Evolutionary conservation across 345 rosid species (phyloP), one percentile per base, ranked within the genome.

Genomic region (Arabis alpina): DNA sequence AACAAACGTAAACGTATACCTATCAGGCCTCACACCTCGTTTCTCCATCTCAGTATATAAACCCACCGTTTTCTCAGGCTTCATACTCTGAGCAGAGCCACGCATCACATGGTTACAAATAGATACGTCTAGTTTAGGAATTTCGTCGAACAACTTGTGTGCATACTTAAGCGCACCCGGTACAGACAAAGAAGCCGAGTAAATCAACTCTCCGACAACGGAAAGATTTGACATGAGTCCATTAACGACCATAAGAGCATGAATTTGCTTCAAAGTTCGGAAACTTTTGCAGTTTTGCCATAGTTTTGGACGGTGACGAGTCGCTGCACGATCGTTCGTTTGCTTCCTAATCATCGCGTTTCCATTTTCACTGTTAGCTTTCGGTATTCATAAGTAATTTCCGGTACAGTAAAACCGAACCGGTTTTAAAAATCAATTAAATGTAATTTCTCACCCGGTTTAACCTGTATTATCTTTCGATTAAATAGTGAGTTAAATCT

Each of bases 91-190:
- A 66, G 92, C 70, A 63, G 86, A 78, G 71, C 87, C 92, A 27
- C 88, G 80, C 45, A 89, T 50, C 62, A 86, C 77, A 56, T 90
- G 81, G 73, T 88, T 88, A 65, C 82, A 86, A 66, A 85, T 78
- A 73, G 86, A 83, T 53, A 68, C 74, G 65, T 85, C 89, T 62
- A 76, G 87, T 53, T 79, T 80, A 32, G 82, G 49, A 64, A 88
- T 82, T 80, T 75, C 78, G 49, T 65, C 89, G 72, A 88, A 86
- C 86, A 86, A 0, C 58, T 85, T 74, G 78, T 82, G 87, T 39
- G 88, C 95, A 41, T 86, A 82, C 10, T 68, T 58, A 28, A 86
- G 77, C 13, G 87, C 70, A 37, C 89, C 83, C 0, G 84, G 71
- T 63, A 86, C 51, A 0, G 71, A 82, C 24, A 86, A 50, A 0